phyloP scores from a whole-genome alignment of 2,329 filamentous ascomycete genomes.

The Aquanectria penicillioides region DNA sequence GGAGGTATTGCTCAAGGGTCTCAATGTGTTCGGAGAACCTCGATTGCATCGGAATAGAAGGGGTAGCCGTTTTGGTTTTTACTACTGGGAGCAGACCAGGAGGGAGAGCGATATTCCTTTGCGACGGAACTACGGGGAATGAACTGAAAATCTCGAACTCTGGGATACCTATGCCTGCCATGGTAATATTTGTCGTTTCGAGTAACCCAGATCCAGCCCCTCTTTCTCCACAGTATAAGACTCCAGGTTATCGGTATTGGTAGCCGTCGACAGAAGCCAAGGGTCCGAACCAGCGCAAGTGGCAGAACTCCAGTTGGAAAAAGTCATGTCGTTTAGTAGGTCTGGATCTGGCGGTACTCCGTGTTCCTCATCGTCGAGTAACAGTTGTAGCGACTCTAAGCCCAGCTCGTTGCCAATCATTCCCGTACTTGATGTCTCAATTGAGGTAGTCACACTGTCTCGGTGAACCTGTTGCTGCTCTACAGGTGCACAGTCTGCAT shows the following conservation, averaged over 20 bases:
- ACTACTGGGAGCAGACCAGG: neutral
- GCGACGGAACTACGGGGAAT: neutral
- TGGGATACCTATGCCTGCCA: neutral
- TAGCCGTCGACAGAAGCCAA: neutral
- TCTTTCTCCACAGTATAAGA: neutral
- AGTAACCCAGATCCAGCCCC: neutral
- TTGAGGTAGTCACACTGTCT: no score
- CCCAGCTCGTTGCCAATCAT: no score
- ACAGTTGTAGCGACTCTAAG: neutral
- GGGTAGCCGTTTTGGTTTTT: neutral
- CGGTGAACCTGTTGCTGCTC: no score
- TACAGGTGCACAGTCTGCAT: no score
- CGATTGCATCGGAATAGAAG: neutral
- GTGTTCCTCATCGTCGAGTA: neutral
- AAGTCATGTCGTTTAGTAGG: neutral
- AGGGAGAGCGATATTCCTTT: neutral
- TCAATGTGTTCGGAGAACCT: slow-evolving; percentile 4
- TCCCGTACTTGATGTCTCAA: no score
- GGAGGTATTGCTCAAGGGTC: neutral
- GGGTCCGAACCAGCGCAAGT: neutral
- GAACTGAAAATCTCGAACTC: neutral
- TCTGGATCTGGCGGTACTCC: neutral
- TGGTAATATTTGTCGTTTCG: no score
- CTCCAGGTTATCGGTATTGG: neutral
- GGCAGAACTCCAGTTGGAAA: neutral